phyloP scores from a whole-genome alignment of 1,284 basidiomycete genomes.

The Cryptococcus sp. region DNA sequence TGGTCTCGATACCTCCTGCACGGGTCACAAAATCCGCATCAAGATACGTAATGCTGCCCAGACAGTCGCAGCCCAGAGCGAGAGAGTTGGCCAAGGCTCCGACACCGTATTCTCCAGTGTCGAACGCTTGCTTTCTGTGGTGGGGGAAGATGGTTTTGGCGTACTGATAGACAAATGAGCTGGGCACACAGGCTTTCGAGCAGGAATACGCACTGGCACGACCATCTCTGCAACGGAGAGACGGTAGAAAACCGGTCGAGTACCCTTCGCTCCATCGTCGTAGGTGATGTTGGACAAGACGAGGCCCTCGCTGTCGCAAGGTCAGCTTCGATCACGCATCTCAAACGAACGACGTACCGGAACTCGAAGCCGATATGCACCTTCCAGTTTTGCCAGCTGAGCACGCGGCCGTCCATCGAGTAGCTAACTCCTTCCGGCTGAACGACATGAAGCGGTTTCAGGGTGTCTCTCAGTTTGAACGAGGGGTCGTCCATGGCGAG shows the following conservation, averaged over 20 bases:
- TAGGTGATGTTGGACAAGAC: conserved; percentile 50
- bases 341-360: conserved; percentile 16
- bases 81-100: conserved; percentile 54
- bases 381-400: conserved; percentile 47
- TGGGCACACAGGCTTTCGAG: conserved; percentile 33
- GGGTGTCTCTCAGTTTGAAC: conserved; percentile 66
- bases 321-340: background rate
- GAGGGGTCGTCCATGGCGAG: conserved; percentile 52
- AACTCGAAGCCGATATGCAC: conserved; percentile 40
- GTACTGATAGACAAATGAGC: conserved; percentile 49
- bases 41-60: conserved; percentile 54
- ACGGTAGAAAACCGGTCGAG: conserved; percentile 53
- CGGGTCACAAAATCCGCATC: conserved; percentile 48
- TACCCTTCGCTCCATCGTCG: conserved; percentile 44
- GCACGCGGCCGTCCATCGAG: conserved; percentile 72
- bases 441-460: conserved; percentile 82
- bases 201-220: conserved; percentile 29
- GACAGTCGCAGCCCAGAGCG: conserved; percentile 56
- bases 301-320: conserved; percentile 46
- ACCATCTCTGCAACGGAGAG: conserved; percentile 56
- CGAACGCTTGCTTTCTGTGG: conserved; percentile 55
- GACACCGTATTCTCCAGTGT: conserved; percentile 56
- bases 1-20: conserved; percentile 47
- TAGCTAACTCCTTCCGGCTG: conserved; percentile 93
- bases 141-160: conserved; percentile 54